A percentile compares a stretch with the other conserved stretches of the same genome.
These are phyloP conservation scores for Ustilago esculenta DNA, from an alignment of 1,284 basidiomycete species.

Conservation along the genomic window DNA sequence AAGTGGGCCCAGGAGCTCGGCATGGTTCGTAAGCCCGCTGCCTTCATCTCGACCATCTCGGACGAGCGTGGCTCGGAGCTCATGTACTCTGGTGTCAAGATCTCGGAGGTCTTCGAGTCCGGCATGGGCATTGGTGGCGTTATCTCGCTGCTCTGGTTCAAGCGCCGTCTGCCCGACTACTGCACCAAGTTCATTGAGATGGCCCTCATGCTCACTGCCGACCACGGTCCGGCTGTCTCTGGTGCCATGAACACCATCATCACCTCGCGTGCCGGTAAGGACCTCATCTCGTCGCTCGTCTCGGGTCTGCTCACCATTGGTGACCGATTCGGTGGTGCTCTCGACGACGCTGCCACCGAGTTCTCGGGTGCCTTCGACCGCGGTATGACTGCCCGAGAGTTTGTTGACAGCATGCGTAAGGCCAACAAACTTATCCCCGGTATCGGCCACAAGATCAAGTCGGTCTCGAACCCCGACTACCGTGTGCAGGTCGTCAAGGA, in stretches of 20 bases:
- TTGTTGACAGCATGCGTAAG: conserved; percentile 94
- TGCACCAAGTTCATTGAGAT: conserved; percentile 84
- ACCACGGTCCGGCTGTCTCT: conserved; percentile 77
- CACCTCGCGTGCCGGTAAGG: conserved; percentile 97
- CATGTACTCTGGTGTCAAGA: conserved; percentile 98
- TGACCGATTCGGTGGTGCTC: conserved; percentile 97
- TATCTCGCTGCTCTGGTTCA: conserved; percentile 96
- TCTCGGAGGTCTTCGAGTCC: conserved; percentile 83
- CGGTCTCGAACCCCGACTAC: conserved; percentile 68
- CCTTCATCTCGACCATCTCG: conserved; percentile 99
- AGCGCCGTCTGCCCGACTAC: conserved; percentile 74
- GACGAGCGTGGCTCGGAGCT: conserved; percentile 99
- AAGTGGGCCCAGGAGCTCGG: conserved; percentile 98
- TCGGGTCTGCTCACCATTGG: conserved; percentile 97
- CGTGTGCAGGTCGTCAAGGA: conserved; percentile 98
- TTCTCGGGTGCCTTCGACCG: conserved; percentile 83
- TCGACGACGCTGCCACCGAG: conserved; percentile 95
- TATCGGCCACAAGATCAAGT: conserved; percentile 99
- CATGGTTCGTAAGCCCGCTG: conserved; percentile 96
- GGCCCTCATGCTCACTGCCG: conserved; percentile 98
- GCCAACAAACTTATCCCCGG: conserved; percentile 97
- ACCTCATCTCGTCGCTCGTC: conserved; percentile 93
- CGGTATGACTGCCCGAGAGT: conserved; percentile 93
- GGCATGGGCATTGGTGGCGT: conserved; percentile 88
- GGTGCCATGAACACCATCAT: conserved; percentile 99